A percentile compares a stretch with the other conserved stretches of the same genome.
Conservation (phyloP, 805 yeast genomes). For the Candida insectalens region DNA sequence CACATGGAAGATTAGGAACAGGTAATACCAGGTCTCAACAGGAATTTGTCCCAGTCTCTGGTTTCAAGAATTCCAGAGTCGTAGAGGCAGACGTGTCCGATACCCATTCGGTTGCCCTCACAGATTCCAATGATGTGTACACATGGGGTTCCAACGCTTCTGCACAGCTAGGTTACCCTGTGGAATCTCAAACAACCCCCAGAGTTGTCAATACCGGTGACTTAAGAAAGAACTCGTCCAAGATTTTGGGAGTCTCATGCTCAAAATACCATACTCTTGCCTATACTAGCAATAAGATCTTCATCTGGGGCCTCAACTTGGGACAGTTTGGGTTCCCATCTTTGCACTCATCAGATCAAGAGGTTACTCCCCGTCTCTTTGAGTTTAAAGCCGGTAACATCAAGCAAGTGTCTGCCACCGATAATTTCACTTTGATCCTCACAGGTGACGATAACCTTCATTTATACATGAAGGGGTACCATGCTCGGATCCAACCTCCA, state of each 20-base stretch:
- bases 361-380: conserved; percentile 25
- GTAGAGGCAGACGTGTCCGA: conserved; percentile 41
- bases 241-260: conserved; percentile 40
- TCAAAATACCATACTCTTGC: conserved; percentile 64
- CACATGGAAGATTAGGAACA: conserved; percentile 66
- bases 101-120: conserved; percentile 58
- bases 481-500: conserved; percentile 35
- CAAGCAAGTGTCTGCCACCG: conserved; percentile 52
- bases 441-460: conserved; percentile 51
- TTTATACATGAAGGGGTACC: conserved; percentile 47
- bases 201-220: conserved; percentile 1
- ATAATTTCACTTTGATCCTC: conserved; percentile 58
- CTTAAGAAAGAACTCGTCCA: background rate
- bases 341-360: conserved; percentile 10
- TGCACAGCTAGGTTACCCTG: conserved; percentile 6
- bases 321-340: conserved; percentile 66
- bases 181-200: conserved; percentile 1
- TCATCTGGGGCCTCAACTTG: conserved; percentile 67
- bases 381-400: conserved; percentile 39
- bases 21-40: conserved; percentile 32
- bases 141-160: conserved; percentile 71
- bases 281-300: conserved; percentile 36
- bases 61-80: conserved; percentile 15
- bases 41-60: conserved; percentile 30
- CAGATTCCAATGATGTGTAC: conserved; percentile 42